phyloP scores from a whole-genome alignment of 805 yeast genomes.

The Candida tammaniensis region DNA sequence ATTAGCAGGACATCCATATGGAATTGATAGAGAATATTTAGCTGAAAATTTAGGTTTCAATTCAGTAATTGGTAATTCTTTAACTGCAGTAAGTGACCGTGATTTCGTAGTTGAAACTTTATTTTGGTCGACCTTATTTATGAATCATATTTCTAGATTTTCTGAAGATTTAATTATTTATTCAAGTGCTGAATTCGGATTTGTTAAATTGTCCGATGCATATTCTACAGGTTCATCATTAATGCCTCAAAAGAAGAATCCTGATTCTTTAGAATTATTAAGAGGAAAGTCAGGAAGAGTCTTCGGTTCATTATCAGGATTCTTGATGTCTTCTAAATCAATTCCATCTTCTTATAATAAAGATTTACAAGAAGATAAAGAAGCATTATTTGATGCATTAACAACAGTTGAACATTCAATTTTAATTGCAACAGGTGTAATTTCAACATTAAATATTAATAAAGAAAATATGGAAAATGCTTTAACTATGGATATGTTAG shows the following conservation, averaged over 20 bases:
- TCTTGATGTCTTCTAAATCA: slow-evolving; percentile 94
- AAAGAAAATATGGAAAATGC: slow-evolving; percentile 79
- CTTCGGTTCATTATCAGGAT: slow-evolving; percentile 92
- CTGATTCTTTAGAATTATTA: slow-evolving; percentile 90
- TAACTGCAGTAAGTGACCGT: slow-evolving; percentile 96
- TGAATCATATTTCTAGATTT: slow-evolving; percentile 93
- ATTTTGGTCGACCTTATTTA: slow-evolving; percentile 93
- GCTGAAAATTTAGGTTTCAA: slow-evolving; percentile 78
- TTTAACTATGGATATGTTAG: slow-evolving; percentile 97
- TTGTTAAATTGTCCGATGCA: slow-evolving; percentile 90
- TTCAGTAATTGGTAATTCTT: slow-evolving; percentile 90
- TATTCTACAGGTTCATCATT: slow-evolving; percentile 97
- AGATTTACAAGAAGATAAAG: slow-evolving; percentile 99
- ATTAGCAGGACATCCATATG: slow-evolving; percentile 98
- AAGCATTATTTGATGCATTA: slow-evolving; percentile 91
- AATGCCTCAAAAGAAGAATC: slow-evolving; percentile 99
- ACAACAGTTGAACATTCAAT: slow-evolving; percentile 91
- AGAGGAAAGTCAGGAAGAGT: slow-evolving; percentile 98
- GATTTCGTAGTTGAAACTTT: slow-evolving; percentile 94
- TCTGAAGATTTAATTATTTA: slow-evolving; percentile 93
- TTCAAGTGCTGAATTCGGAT: slow-evolving; percentile 97
- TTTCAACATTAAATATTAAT: slow-evolving; percentile 78
- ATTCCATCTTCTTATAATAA: slow-evolving; percentile 97
- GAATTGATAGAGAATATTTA: slow-evolving; percentile 91
- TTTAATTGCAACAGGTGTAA: slow-evolving; percentile 92